Conservation (phyloP, 257 asterid species). For the Rehmannia glutinosa region DNA sequence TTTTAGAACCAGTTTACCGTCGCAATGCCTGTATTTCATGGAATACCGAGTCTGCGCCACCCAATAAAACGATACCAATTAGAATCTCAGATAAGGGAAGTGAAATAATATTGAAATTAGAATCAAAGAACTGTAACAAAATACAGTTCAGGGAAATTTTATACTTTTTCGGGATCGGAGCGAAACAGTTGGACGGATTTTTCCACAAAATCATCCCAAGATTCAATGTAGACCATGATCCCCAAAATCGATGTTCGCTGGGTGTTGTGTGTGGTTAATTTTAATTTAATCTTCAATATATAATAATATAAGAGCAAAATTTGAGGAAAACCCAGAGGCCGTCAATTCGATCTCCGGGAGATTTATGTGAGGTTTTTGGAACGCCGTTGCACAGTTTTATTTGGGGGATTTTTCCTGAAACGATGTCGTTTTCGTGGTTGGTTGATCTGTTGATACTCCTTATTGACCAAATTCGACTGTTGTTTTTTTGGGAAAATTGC, state of each 20-base stretch:
- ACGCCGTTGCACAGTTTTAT: too few relatives aligned
- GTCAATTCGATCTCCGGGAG: too few relatives aligned
- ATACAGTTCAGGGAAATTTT: neutral
- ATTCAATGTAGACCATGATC: constrained; percentile 64
- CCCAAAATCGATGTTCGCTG: neutral
- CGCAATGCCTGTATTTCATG: constrained; percentile 88
- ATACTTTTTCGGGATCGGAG: constrained; percentile 66
- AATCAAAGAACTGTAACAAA: neutral
- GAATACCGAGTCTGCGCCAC: constrained; percentile 64
- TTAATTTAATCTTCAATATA: too few relatives aligned
- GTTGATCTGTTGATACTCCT: too few relatives aligned
- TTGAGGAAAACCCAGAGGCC: too few relatives aligned
- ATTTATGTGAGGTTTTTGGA: too few relatives aligned
- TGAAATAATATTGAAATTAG: neutral
- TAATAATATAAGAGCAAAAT: too few relatives aligned
- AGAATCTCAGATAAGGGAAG: neutral
- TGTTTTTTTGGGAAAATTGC: too few relatives aligned
- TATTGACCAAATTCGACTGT: too few relatives aligned
- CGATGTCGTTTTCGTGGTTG: too few relatives aligned
- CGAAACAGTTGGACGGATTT: constrained; percentile 68
- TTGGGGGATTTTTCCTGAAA: too few relatives aligned
- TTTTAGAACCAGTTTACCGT: constrained; percentile 88
- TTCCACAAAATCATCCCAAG: constrained; percentile 83
- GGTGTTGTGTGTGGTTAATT: neutral
- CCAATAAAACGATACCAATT: neutral